These are phyloP conservation scores for Termitomyces sp. DNA, from an alignment of 768 basidiomycete species.

Conservation along the genomic window DNA sequence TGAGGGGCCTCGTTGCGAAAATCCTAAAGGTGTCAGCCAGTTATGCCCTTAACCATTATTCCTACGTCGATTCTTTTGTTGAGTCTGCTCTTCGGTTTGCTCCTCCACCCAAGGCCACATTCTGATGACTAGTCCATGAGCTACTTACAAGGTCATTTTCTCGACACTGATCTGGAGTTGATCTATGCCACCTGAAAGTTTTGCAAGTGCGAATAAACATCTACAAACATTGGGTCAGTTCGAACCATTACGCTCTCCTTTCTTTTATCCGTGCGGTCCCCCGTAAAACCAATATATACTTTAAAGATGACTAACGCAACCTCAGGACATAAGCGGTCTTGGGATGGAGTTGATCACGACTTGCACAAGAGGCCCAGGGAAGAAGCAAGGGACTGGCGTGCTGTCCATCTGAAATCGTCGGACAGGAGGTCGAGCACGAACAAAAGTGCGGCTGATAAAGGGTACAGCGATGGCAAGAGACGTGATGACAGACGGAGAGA, in stretches of 20 bases:
- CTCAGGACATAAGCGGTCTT: conserved; percentile 79
- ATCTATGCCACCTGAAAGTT: too few species aligned
- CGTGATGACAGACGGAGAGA: conserved; percentile 27
- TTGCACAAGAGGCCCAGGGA: conserved; percentile 52
- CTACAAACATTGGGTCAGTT: neutral
- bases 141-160: too few species aligned
- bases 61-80: too few species aligned
- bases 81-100: too few species aligned
- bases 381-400: conserved; percentile 61
- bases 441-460: conserved; percentile 31
- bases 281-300: conserved; percentile 51
- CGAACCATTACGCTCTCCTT: conserved; percentile 3
- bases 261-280: conserved; percentile 73
- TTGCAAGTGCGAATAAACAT: neutral
- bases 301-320: conserved; percentile 73
- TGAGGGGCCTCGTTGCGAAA: too few species aligned
- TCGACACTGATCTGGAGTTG: too few species aligned
- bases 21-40: too few species aligned
- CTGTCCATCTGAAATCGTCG: conserved; percentile 50
- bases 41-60: too few species aligned
- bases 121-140: too few species aligned
- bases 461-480: conserved; percentile 20
- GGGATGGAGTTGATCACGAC: conserved; percentile 49
- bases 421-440: conserved; percentile 21
- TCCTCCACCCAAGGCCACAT: too few species aligned